Conservation (phyloP, 2,329 filamentous ascomycete genomes). For the Ophiognomonia clavigignenti-juglandacearum region DNA sequence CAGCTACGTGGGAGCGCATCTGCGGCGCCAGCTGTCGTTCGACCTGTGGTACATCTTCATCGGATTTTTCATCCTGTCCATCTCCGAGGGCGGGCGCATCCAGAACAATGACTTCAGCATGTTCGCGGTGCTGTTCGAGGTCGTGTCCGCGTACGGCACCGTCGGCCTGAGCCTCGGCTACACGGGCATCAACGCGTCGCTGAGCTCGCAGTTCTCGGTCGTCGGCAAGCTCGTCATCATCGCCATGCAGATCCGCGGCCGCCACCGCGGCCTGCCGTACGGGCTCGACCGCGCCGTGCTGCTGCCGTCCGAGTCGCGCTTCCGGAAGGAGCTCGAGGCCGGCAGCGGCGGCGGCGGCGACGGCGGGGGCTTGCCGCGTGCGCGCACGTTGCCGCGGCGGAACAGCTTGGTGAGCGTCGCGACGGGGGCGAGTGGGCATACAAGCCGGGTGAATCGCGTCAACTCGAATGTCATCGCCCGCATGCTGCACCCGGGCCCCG, state of each 20-base stretch:
- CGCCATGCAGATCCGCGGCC: slow-evolving; percentile 65
- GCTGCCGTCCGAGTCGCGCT: slow-evolving; percentile 52
- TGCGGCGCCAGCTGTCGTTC: slow-evolving; percentile 90
- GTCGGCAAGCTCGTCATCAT: slow-evolving; percentile 67
- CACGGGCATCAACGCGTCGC: slow-evolving; percentile 67
- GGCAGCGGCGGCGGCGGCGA: slow-evolving; percentile 38
- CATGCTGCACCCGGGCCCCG: slow-evolving; percentile 45
- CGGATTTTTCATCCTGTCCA: slow-evolving; percentile 87
- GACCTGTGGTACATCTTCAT: slow-evolving; percentile 97
- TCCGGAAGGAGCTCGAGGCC: slow-evolving; percentile 47
- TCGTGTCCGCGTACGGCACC: slow-evolving; percentile 88
- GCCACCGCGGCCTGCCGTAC: slow-evolving; percentile 64
- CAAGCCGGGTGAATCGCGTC: slow-evolving; percentile 27
- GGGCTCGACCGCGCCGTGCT: slow-evolving; percentile 59
- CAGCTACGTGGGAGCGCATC: slow-evolving; percentile 85
- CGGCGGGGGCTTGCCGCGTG: slow-evolving; percentile 25
- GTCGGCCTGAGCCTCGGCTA: slow-evolving; percentile 90
- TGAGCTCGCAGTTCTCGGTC: slow-evolving; percentile 74
- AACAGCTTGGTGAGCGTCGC: slow-evolving; percentile 28
- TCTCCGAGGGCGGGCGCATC: slow-evolving; percentile 74
- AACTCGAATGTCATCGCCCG: slow-evolving; percentile 40
- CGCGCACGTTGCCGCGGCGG: slow-evolving; percentile 27
- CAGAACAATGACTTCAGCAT: slow-evolving; percentile 59
- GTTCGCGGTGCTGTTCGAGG: slow-evolving; percentile 74
- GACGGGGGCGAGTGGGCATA: slow-evolving; percentile 11